Conservation (phyloP, 805 yeast species). For the Candida gorgasii region DNA sequence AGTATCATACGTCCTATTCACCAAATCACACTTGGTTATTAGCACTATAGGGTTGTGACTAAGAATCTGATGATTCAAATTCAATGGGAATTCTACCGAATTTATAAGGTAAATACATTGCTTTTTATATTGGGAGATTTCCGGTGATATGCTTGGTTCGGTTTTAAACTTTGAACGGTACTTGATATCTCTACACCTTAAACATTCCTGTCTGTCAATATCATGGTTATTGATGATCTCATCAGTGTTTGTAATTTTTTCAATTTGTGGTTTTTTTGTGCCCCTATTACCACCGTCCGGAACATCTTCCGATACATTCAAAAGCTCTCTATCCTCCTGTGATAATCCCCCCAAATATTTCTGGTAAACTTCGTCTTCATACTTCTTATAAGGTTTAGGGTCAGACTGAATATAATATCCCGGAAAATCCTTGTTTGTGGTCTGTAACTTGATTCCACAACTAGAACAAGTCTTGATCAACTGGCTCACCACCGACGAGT, state of each 20-base stretch:
- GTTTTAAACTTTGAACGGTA: constrained; percentile 28
- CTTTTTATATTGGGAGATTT: background rate
- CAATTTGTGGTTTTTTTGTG: background rate
- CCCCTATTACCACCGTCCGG: no score
- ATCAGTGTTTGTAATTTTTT: no score
- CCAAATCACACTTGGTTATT: constrained; percentile 46
- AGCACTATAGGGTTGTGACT: constrained; percentile 28
- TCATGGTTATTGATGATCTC: no score
- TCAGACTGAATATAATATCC: constrained; percentile 12
- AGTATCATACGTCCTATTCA: constrained; percentile 33
- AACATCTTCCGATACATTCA: no score
- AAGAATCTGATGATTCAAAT: constrained; percentile 31
- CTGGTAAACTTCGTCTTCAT: constrained; percentile 27
- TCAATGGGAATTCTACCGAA: constrained; percentile 65
- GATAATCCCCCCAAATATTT: constrained; percentile 19
- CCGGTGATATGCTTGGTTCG: constrained; percentile 4
- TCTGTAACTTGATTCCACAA: constrained; percentile 60
- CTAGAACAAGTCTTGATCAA: constrained; percentile 43
- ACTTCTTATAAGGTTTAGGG: constrained; percentile 13
- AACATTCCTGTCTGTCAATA: constrained; percentile 45
- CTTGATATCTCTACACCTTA: constrained; percentile 53
- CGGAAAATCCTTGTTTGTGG: constrained; percentile 11
- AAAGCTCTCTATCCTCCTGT: constrained; percentile 18
- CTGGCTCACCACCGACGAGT: constrained; percentile 11
- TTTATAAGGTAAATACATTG: constrained; percentile 12